Percentiles rank a stretch among this genome's conserved stretches.
phyloP scores from a whole-genome alignment of 352 stramenopile genomes.

The Peronospora tabacina region DNA sequence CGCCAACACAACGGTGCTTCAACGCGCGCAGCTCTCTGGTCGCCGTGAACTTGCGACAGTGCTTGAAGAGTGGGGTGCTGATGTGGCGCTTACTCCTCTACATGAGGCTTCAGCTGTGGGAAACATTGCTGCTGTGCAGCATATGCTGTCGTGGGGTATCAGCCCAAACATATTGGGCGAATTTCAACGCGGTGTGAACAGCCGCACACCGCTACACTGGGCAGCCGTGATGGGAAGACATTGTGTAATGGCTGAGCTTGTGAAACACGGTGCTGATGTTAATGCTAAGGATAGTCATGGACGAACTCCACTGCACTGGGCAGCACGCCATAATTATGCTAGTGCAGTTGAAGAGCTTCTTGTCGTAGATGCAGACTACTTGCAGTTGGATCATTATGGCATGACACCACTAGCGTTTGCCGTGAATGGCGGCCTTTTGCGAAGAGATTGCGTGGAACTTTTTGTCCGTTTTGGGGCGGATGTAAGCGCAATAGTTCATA shows the following conservation, averaged over 20 bases:
- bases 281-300: conserved; percentile 53
- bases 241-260: conserved; percentile 43
- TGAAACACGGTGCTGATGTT: conserved; percentile 42
- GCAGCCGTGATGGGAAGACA: conserved; percentile 57
- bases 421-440: conserved; percentile 44
- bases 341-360: conserved; percentile 49
- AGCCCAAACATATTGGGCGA: conserved; percentile 59
- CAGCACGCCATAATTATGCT: conserved; percentile 60
- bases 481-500: conserved; percentile 39
- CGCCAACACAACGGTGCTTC: conserved; percentile 64
- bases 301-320: conserved; percentile 71
- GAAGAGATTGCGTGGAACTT: conserved; percentile 38
- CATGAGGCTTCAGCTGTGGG: conserved; percentile 57
- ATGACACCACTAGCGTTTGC: conserved; percentile 64
- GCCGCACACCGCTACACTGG: conserved; percentile 67
- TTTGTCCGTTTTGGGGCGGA: conserved; percentile 50
- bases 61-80: conserved; percentile 64
- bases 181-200: conserved; percentile 52
- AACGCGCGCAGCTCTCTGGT: conserved; percentile 55
- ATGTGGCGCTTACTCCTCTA: conserved; percentile 70
- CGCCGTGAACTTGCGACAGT: conserved; percentile 46
- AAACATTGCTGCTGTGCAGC: conserved; percentile 41
- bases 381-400: conserved; percentile 46
- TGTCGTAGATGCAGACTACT: conserved; percentile 37
- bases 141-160: conserved; percentile 49